Conservation (phyloP, 169 alveolate genomes). For the Cryptosporidium meleagridis region DNA sequence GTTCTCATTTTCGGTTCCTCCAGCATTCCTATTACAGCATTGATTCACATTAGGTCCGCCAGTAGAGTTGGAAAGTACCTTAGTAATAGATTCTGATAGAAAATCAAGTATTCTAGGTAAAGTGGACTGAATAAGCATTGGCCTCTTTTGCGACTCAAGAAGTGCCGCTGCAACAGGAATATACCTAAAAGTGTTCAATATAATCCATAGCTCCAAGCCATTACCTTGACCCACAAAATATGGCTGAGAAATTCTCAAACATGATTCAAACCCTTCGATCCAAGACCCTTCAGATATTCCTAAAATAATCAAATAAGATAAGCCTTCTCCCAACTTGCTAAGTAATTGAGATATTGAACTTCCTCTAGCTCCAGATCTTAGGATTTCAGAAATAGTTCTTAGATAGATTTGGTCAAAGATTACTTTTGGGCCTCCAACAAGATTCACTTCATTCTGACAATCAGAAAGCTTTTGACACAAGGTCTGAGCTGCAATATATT, state of each 20-base stretch:
- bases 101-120: conserved; percentile 34
- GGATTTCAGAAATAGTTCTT: not conserved
- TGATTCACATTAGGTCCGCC: not conserved
- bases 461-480: conserved; percentile 55
- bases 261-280: conserved; percentile 44
- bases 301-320: conserved; percentile 25
- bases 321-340: conserved; percentile 59
- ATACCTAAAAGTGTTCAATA: conserved; percentile 42
- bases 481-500: conserved; percentile 72
- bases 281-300: conserved; percentile 58
- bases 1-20: not conserved
- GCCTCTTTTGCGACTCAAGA: conserved; percentile 25
- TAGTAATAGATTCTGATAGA: conserved; percentile 44
- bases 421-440: conserved; percentile 36
- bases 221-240: conserved; percentile 25
- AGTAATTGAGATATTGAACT: conserved; percentile 1
- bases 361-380: not conserved
- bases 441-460: not conserved
- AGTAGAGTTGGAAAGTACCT: not conserved
- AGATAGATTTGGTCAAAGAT: conserved; percentile 33
- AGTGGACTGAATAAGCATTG: conserved; percentile 17
- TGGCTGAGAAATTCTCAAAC: conserved; percentile 54
- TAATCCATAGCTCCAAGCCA: conserved; percentile 38
- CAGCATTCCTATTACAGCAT: not conserved
- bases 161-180: conserved; percentile 39